A percentile compares a stretch with the other conserved stretches of the same genome.
These are phyloP conservation scores for Tetrapisispora pingtungensis DNA, from an alignment of 805 yeast genomes.

Conservation along the genomic window DNA sequence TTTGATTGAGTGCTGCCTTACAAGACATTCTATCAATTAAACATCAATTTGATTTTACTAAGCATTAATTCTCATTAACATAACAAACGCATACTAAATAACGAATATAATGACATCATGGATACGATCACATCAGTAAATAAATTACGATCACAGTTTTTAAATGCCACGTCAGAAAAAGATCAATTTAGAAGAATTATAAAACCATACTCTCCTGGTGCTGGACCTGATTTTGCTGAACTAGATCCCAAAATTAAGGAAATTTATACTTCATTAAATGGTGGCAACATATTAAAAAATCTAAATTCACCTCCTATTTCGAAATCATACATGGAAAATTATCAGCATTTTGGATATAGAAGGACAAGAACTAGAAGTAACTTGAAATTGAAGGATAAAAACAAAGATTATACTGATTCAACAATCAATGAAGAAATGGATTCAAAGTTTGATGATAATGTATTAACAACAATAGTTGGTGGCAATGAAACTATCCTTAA, in stretches of 20 bases:
- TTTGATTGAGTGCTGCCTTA: no score
- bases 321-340: constrained; percentile 14
- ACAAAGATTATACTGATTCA: not conserved
- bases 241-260: constrained; percentile 9
- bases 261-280: constrained; percentile 15
- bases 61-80: no score
- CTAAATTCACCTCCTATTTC: constrained; percentile 27
- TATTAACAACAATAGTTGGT: not conserved
- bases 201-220: constrained; percentile 15
- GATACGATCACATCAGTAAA: constrained; percentile 22
- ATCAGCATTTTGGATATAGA: constrained; percentile 1
- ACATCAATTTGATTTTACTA: no score
- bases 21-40: no score
- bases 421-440: not conserved
- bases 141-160: constrained; percentile 22
- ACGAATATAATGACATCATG: constrained; percentile 9
- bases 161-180: constrained; percentile 20
- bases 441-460: not conserved
- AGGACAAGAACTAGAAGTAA: not conserved
- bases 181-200: constrained; percentile 25
- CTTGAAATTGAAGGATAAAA: constrained; percentile 1
- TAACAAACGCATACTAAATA: not conserved
- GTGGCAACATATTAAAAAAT: constrained; percentile 11
- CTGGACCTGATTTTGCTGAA: constrained; percentile 2
- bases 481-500: not conserved